phyloP scores from a whole-genome alignment of 768 basidiomycete genomes.

The Rossbeevera mucosa region DNA sequence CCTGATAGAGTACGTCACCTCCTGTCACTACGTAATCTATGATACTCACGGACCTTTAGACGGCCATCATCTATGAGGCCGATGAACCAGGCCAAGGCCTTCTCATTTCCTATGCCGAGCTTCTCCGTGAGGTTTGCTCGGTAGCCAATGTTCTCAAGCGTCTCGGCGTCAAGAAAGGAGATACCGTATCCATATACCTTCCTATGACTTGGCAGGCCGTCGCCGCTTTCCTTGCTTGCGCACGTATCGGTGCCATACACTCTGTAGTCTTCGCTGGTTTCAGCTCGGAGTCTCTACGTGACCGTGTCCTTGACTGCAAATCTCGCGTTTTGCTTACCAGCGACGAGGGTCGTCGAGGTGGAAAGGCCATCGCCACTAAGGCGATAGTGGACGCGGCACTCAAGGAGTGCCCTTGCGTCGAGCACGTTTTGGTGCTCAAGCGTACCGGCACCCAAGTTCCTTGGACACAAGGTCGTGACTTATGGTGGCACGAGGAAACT shows the following conservation, averaged over 20 bases:
- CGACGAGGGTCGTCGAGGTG: constrained; percentile 91
- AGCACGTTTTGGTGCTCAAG: constrained; percentile 86
- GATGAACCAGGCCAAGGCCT: constrained; percentile 85
- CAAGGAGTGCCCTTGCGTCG: constrained; percentile 75
- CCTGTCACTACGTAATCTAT: neutral
- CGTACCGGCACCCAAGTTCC: constrained; percentile 81
- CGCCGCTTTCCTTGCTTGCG: constrained; percentile 96
- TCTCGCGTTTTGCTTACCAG: constrained; percentile 91
- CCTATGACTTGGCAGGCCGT: constrained; percentile 96
- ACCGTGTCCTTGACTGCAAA: constrained; percentile 86
- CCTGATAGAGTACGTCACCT: constrained; percentile 65
- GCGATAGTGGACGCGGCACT: constrained; percentile 90
- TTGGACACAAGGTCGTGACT: constrained; percentile 80
- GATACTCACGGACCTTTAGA: constrained; percentile 37
- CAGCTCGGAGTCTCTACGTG: constrained; percentile 89
- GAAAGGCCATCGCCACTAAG: constrained; percentile 93
- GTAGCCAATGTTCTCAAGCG: constrained; percentile 89
- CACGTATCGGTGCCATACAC: constrained; percentile 93
- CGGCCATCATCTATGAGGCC: constrained; percentile 97
- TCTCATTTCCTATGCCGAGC: constrained; percentile 75
- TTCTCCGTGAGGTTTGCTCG: constrained; percentile 83
- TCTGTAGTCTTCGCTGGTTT: constrained; percentile 98
- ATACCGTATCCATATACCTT: constrained; percentile 88
- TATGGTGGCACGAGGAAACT: constrained; percentile 96
- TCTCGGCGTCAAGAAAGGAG: constrained; percentile 91